Percentiles rank a stretch among this genome's conserved stretches.
These are phyloP conservation scores for Hamiltosporidium tvaerminnensis DNA, from an alignment of 371 early-diverging fungal genomes.

Conservation along the genomic window DNA sequence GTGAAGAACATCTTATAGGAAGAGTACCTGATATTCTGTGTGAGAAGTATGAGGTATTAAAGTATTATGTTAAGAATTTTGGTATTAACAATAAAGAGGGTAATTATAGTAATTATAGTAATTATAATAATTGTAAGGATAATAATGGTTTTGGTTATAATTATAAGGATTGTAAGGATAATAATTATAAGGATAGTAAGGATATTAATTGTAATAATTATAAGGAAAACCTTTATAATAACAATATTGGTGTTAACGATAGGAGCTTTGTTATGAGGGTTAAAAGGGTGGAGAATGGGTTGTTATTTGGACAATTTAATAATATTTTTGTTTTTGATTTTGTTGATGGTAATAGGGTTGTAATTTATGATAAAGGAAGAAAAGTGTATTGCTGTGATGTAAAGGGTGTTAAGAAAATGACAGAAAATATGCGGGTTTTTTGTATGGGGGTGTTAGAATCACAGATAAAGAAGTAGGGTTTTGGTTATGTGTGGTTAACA, in stretches of 20 bases:
- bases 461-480: too few species aligned
- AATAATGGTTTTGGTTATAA: background rate
- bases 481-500: too few species aligned
- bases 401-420: constrained; percentile 4
- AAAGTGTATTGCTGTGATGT: constrained; percentile 23
- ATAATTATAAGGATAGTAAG: background rate
- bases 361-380: constrained; percentile 22
- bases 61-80: constrained; percentile 37
- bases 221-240: background rate
- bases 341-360: constrained; percentile 25
- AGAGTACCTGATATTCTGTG: constrained; percentile 26
- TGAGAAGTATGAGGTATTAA: constrained; percentile 6
- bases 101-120: background rate
- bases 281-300: constrained; percentile 33
- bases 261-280: constrained; percentile 28
- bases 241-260: background rate
- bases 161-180: background rate
- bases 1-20: constrained; percentile 36
- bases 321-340: constrained; percentile 42
- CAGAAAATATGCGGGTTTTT: too few species aligned
- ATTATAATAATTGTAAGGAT: background rate
- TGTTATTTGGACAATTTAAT: constrained; percentile 35
- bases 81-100: background rate
- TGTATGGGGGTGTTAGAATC: too few species aligned
- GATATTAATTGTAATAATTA: background rate